Conservation (phyloP, 1,139 yeast genomes). For the Taphrina populina region DNA sequence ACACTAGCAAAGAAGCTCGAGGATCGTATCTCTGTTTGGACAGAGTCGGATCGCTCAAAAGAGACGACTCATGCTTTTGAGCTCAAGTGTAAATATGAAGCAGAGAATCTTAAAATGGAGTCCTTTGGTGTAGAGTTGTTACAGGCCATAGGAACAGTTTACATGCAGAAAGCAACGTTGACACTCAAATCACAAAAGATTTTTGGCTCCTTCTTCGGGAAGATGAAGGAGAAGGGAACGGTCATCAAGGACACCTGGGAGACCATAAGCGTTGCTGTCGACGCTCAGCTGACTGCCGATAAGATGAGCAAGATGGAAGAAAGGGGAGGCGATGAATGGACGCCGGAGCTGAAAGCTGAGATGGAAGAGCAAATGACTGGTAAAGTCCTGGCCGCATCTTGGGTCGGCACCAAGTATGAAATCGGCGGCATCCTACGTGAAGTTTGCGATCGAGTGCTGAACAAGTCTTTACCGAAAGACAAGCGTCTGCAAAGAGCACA, state of each 20-base stretch:
- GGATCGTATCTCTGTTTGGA: constrained; percentile 67
- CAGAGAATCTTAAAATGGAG: constrained; percentile 86
- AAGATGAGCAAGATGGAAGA: constrained; percentile 58
- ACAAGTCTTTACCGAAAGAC: constrained; percentile 58
- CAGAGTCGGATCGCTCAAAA: constrained; percentile 75
- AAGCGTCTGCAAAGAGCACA: constrained; percentile 75
- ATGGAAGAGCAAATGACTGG: constrained; percentile 67
- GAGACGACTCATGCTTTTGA: constrained; percentile 69
- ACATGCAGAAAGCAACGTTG: constrained; percentile 63
- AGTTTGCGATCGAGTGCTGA: constrained; percentile 77
- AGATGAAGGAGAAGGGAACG: constrained; percentile 82
- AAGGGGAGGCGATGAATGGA: constrained; percentile 58
- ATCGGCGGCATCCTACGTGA: constrained; percentile 83
- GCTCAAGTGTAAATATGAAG: constrained; percentile 68
- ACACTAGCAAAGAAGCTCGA: constrained; percentile 64
- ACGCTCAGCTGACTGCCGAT: constrained; percentile 82
- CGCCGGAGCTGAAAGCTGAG: constrained; percentile 78
- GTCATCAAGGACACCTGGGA: constrained; percentile 82
- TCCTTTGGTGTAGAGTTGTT: constrained; percentile 89
- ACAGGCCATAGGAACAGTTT: constrained; percentile 79
- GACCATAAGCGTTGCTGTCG: constrained; percentile 80
- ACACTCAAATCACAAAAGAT: constrained; percentile 68
- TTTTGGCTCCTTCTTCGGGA: constrained; percentile 78
- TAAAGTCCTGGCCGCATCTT: constrained; percentile 88
- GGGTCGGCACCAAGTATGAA: constrained; percentile 92